phyloP scores from a whole-genome alignment of 179 eudicot species.

The Dionaea muscipula region DNA sequence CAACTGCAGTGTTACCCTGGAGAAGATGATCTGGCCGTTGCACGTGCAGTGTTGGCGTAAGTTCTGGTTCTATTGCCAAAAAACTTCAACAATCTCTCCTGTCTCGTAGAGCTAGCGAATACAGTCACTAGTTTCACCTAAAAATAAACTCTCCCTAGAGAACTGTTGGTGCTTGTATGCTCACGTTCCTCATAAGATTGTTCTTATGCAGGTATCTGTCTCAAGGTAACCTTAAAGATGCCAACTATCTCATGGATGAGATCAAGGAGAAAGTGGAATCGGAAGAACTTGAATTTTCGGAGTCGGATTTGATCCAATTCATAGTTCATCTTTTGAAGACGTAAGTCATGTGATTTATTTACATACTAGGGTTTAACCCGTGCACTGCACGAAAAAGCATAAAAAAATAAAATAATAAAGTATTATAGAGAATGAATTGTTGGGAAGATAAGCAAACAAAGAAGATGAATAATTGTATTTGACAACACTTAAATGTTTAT shows the following conservation, averaged over 20 bases:
- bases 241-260: slow-evolving; percentile 76
- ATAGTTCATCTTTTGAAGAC: slow-evolving; percentile 60
- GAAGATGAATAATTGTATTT: no score
- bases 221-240: slow-evolving; percentile 75
- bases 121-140: no score
- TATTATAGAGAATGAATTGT: no score
- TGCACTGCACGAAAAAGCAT: no score
- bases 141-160: no score
- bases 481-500: no score
- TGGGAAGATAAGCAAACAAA: no score
- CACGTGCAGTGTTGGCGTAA: slow-evolving; percentile 75
- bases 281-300: slow-evolving; percentile 44
- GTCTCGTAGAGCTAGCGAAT: no score
- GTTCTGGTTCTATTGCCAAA: slow-evolving; percentile 19
- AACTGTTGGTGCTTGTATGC: no score
- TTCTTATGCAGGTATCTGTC: slow-evolving; percentile 56
- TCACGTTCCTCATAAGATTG: neutral
- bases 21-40: slow-evolving; percentile 91
- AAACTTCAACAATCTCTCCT: no score
- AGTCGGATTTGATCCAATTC: slow-evolving; percentile 65
- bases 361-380: no score
- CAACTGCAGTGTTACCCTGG: slow-evolving; percentile 80
- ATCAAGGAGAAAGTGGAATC: slow-evolving; percentile 43
- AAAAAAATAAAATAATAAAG: no score
- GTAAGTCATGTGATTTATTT: slow-evolving; percentile 28